These are phyloP conservation scores for Chenopodium suecicum DNA, from an alignment of 148 eudicot species.

Conservation along the genomic window DNA sequence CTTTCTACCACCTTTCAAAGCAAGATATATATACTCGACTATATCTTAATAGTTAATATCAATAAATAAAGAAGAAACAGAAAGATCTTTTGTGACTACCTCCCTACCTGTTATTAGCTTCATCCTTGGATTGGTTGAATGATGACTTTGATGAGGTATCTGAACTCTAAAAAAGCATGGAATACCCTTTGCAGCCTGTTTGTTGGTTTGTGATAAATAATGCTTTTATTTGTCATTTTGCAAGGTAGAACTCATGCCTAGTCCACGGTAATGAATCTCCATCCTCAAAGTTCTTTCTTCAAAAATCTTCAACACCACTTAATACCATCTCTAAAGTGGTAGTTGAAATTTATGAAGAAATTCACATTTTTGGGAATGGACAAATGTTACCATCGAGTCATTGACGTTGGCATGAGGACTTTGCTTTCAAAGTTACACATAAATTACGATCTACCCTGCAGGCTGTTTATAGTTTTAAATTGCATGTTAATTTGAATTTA, in stretches of 20 bases:
- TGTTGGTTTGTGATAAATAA: too few relatives aligned
- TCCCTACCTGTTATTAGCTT: neutral
- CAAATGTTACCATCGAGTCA: too few relatives aligned
- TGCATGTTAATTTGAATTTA: neutral
- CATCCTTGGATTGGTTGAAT: neutral
- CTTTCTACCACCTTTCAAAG: neutral
- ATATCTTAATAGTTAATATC: neutral
- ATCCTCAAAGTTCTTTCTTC: neutral
- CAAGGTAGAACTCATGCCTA: neutral
- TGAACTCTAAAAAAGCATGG: neutral
- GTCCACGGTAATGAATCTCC: neutral
- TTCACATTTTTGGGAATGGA: too few relatives aligned
- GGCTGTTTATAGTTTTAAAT: neutral
- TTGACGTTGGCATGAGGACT: too few relatives aligned
- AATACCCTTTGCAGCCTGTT: too few relatives aligned
- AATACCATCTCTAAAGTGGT: too few relatives aligned
- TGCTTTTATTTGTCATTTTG: neutral
- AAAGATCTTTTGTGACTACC: neutral
- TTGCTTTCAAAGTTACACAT: too few relatives aligned
- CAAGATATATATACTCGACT: neutral
- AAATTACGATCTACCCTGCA: neutral
- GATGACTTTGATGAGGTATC: neutral
- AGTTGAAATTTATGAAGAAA: too few relatives aligned
- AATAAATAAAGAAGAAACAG: neutral
- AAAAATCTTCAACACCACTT: neutral